Conservation (phyloP, 768 basidiomycete genomes). For the Mycena galopus region DNA sequence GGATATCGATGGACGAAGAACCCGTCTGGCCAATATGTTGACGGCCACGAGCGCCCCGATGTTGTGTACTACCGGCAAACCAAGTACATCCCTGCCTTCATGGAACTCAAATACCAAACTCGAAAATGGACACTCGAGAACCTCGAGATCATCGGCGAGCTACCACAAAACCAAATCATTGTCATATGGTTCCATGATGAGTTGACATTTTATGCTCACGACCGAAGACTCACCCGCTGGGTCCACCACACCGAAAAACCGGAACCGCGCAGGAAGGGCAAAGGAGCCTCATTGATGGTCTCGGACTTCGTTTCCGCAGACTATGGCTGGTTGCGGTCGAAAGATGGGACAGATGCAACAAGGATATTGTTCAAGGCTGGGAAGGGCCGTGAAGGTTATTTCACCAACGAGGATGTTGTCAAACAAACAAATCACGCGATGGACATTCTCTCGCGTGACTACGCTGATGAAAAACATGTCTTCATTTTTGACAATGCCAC, state of each 20-base stretch:
- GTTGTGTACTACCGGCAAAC: constrained; percentile 48
- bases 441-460: constrained; percentile 38
- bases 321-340: constrained; percentile 41
- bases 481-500: constrained; percentile 48
- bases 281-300: constrained; percentile 55
- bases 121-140: constrained; percentile 8
- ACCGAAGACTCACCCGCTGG: constrained; percentile 46
- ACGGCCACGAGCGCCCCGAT: constrained; percentile 52
- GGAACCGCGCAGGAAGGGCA: constrained; percentile 51
- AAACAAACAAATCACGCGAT: constrained; percentile 41
- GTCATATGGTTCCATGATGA: constrained; percentile 56
- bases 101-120: constrained; percentile 13
- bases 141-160: constrained; percentile 33
- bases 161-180: constrained; percentile 47
- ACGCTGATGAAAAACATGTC: constrained; percentile 47
- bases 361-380: constrained; percentile 38
- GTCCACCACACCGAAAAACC: constrained; percentile 42
- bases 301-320: constrained; percentile 52
- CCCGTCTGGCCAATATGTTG: constrained; percentile 41
- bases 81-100: constrained; percentile 41
- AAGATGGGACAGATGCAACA: constrained; percentile 36
- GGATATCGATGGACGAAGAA: constrained; percentile 37
- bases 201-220: constrained; percentile 55
- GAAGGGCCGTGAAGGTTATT: constrained; percentile 47
- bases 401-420: constrained; percentile 46